A percentile compares a stretch with the other conserved stretches of the same genome.
Evolutionary conservation across 306 rosid species (phyloP).

Genomic region (Quercus agrifolia): DNA sequence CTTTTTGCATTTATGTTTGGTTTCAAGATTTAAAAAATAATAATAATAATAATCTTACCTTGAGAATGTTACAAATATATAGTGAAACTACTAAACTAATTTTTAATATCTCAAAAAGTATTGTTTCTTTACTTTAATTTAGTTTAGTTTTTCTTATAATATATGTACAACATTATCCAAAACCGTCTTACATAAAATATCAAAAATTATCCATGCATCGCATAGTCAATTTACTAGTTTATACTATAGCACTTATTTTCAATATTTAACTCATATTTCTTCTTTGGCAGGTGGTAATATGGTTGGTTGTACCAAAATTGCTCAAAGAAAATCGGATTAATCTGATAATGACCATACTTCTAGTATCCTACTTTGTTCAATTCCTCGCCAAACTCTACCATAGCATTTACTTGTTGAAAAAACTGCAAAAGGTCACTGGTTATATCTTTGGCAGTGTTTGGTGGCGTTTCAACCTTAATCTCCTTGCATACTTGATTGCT

Average conservation of each 20-base stretch:
- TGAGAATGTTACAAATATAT: too few species aligned
- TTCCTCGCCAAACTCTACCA: constrained; percentile 34
- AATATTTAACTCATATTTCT: not conserved
- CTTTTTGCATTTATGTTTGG: too few species aligned
- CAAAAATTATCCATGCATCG: too few species aligned
- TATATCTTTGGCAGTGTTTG: constrained; percentile 37
- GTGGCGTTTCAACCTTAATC: constrained; percentile 36
- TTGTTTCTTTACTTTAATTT: too few species aligned
- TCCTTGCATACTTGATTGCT: constrained; percentile 32
- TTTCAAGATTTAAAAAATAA: too few species aligned
- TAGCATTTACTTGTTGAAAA: constrained; percentile 25
- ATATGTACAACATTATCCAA: too few species aligned
- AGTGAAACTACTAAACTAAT: too few species aligned
- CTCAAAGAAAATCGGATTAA: constrained; percentile 16
- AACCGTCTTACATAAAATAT: too few species aligned
- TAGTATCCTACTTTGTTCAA: constrained; percentile 28
- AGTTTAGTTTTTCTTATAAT: too few species aligned
- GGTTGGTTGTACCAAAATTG: constrained; percentile 27
- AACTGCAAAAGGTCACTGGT: constrained; percentile 34
- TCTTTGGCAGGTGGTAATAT: constrained; percentile 19
- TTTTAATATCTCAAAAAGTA: too few species aligned
- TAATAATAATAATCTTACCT: too few species aligned
- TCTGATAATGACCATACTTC: constrained; percentile 18
- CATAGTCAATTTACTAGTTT: not conserved
- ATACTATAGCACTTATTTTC: not conserved